phyloP scores from a whole-genome alignment of 306 rosid genomes.

The Lupinus albus region DNA sequence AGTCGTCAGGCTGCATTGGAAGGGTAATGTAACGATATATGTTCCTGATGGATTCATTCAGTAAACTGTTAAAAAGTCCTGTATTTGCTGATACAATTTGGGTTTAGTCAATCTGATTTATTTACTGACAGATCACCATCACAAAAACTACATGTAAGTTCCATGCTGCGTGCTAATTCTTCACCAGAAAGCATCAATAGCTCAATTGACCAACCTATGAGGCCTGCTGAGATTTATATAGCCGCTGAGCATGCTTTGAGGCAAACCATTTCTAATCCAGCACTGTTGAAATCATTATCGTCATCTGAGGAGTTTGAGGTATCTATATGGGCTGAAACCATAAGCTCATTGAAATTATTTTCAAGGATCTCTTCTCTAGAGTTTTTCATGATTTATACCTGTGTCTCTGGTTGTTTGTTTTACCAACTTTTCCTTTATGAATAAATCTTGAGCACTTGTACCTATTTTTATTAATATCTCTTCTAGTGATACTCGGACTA shows the following conservation, averaged over 20 bases:
- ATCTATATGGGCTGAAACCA: conserved; percentile 12
- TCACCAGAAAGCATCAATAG: conserved; percentile 81
- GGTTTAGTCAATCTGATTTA: conserved; percentile 39
- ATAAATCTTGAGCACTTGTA: conserved; percentile 12
- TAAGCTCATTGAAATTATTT: conserved; percentile 23
- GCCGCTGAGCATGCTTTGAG: conserved; percentile 92
- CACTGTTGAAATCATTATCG: conserved; percentile 69
- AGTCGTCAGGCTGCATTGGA: conserved; percentile 59
- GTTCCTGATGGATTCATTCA: conserved; percentile 31
- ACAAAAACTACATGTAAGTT: conserved; percentile 59
- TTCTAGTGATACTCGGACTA: conserved; percentile 13
- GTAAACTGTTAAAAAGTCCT: conserved; percentile 10
- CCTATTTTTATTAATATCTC: conserved; percentile 21
- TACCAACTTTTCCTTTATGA: conserved; percentile 4
- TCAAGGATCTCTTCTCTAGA: conserved; percentile 27
- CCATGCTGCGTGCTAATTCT: conserved; percentile 88
- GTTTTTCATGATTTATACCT: conserved; percentile 38
- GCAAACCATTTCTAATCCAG: conserved; percentile 66
- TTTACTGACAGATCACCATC: conserved; percentile 77
- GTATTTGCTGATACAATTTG: conserved; percentile 2
- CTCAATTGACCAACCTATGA: conserved; percentile 88
- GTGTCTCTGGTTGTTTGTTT: conserved; percentile 24
- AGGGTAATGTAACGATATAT: conserved; percentile 61
- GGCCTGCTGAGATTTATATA: conserved; percentile 92
- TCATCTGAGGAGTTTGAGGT: conserved; percentile 92